Percentiles rank a stretch among this genome's conserved stretches.
Evolutionary conservation across 2,329 filamentous ascomycete genomes (phyloP).

Genomic region (Plectosphaerella sp.): DNA sequence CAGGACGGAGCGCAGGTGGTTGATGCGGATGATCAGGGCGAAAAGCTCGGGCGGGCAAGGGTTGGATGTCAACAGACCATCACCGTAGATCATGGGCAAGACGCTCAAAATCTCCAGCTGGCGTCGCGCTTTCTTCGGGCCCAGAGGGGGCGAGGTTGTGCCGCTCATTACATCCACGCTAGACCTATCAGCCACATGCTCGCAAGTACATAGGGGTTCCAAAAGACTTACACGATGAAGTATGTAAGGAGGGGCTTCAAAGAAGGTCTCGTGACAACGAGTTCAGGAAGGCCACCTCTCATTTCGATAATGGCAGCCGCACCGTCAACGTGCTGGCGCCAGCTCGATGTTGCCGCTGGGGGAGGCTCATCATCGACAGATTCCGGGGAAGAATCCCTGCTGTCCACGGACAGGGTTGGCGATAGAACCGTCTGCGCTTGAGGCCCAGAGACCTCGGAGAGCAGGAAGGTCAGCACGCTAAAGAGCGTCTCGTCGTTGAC

Average conservation of each 20-base stretch:
- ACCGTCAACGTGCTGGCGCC: conserved; percentile 12
- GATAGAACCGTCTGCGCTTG: neutral
- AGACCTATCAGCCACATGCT: neutral
- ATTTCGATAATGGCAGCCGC: conserved; percentile 9
- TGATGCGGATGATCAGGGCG: conserved; percentile 14
- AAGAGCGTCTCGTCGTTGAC: conserved; percentile 1
- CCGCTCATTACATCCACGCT: conserved; percentile 12
- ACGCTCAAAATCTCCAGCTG: conserved; percentile 10
- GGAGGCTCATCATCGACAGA: conserved; percentile 1
- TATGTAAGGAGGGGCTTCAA: conserved; percentile 8
- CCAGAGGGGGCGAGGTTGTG: conserved; percentile 8
- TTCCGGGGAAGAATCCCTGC: neutral
- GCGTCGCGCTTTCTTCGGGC: conserved; percentile 1
- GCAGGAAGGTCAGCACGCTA: conserved; percentile 10
- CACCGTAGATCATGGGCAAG: conserved; percentile 10
- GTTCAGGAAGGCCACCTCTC: conserved; percentile 7
- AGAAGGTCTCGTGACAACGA: conserved; percentile 1
- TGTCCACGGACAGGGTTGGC: neutral
- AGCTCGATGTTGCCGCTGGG: conserved; percentile 11
- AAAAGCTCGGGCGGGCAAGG: conserved; percentile 14
- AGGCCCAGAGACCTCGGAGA: conserved; percentile 10
- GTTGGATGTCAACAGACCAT: conserved; percentile 13
- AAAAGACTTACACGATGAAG: conserved; percentile 6
- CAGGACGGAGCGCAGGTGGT: conserved; percentile 12
- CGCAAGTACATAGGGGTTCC: neutral